These are phyloP conservation scores for Salinomyces thailandicus DNA, from an alignment of 2,329 filamentous ascomycete genomes.

Conservation along the genomic window DNA sequence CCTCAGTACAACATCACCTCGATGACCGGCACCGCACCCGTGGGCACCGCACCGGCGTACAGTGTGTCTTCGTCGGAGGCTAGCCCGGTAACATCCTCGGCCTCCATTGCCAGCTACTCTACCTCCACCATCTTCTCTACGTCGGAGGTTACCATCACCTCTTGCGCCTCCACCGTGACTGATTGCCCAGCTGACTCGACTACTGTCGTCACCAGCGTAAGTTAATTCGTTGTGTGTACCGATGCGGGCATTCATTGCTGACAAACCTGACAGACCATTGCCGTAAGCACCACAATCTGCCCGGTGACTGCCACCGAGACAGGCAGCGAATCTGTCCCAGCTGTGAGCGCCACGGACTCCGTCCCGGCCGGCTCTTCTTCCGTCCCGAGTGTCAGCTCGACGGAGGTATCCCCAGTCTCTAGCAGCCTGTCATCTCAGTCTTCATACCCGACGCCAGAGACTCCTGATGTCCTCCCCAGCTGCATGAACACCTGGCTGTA, in stretches of 20 bases:
- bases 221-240: too few relatives aligned
- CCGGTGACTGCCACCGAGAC: constrained; percentile 22
- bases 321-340: constrained; percentile 1
- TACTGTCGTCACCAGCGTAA: constrained; percentile 28
- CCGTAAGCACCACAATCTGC: constrained; percentile 33
- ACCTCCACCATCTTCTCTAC: constrained; percentile 16
- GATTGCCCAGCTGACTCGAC: constrained; percentile 14
- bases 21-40: not conserved
- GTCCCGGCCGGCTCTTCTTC: not conserved
- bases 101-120: constrained; percentile 7
- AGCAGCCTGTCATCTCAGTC: constrained; percentile 1
- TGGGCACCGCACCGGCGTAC: constrained; percentile 1
- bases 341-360: constrained; percentile 1
- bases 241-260: too few relatives aligned
- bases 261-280: too few relatives aligned
- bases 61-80: not conserved
- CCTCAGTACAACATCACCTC: constrained; percentile 1
- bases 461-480: constrained; percentile 66
- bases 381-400: not conserved
- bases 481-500: constrained; percentile 89
- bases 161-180: constrained; percentile 13
- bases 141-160: constrained; percentile 15
- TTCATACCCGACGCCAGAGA: constrained; percentile 23
- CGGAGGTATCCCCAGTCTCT: constrained; percentile 1
- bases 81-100: not conserved